Conservation (phyloP, 108 stramenopile species). For the Licmophora abbreviata region DNA sequence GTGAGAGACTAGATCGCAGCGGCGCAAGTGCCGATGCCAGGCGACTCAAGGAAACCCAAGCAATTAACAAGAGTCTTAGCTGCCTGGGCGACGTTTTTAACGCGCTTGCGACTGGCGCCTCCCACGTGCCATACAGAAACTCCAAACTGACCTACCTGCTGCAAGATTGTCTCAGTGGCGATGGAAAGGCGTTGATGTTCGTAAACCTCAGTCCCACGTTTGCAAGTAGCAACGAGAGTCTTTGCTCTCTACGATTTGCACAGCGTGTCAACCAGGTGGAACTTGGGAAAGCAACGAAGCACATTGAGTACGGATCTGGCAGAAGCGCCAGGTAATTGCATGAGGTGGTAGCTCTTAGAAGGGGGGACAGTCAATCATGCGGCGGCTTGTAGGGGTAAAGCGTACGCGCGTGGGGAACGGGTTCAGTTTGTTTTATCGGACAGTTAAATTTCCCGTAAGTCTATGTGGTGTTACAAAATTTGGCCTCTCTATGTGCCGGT, state of each 20-base stretch:
- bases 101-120: conserved; percentile 77
- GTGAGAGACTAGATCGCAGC: conserved; percentile 94
- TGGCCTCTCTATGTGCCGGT: no score
- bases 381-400: no score
- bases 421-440: no score
- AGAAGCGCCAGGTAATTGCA: no score
- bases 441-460: no score
- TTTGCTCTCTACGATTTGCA: conserved; percentile 93
- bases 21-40: conserved; percentile 74
- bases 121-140: conserved; percentile 93
- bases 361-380: no score
- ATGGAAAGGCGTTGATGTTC: conserved; percentile 95
- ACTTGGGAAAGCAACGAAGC: conserved; percentile 75
- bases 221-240: conserved; percentile 75
- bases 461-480: no score
- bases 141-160: conserved; percentile 92
- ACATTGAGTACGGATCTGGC: conserved; percentile 75
- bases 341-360: no score
- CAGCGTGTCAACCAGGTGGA: conserved; percentile 72
- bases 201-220: conserved; percentile 88
- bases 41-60: conserved; percentile 91
- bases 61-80: conserved; percentile 97
- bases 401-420: no score
- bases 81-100: conserved; percentile 97
- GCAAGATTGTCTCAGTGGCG: conserved; percentile 89